Evolutionary conservation across 495 filamentous ascomycete genomes (phyloP), one percentile per base, ranked within the genome.

Genomic region (Xylaria cubensis): DNA sequence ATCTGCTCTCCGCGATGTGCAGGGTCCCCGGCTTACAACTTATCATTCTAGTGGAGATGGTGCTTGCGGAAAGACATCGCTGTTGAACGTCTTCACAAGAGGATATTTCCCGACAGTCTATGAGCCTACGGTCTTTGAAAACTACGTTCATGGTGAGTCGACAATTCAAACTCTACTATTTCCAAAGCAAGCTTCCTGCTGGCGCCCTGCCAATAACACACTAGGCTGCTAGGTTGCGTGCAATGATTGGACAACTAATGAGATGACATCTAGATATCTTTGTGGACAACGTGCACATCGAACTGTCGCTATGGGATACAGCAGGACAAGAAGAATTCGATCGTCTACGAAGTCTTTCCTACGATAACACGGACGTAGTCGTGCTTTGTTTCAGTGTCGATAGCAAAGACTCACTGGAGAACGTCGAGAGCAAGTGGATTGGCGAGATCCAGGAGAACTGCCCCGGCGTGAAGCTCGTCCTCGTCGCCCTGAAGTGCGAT

Each of bases 241-340:
- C 44, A 21, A 51, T 29, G 53, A 24, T 19, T 64, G 26, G 19
- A 69, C 61, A 41, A 76, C 73, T 51, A 51, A 48, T 19, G 7
- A 4, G 19, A 53, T 0, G 24, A 12, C 36, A 39, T 8, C 36
- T 73, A 97, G 96, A 99, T 83, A 97, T 99, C 79, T 99, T 96
- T 82, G 96, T 99, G 81, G 96, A 99, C 80, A 93, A 90, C 81
- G 91, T 92, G 64, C 96, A 98, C 82, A 97, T 99, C 81, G 96
- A 99, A 81, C 87, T 99, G 70, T 97, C 94, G 58, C 87, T 99
- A 70, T 99, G 96, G 96, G 96, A 99, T 83, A 99, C 96, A 0
- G 96, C 96, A 39, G 96, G 96, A 19, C 96, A 99, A 84, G 96
- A 99, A 85, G 96, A 99, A 90, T 99, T 98, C 84, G 96, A 99